Percentiles rank a stretch among this genome's conserved stretches.
These are phyloP conservation scores for Galerina sulciceps DNA, from an alignment of 768 basidiomycete species.

Conservation along the genomic window DNA sequence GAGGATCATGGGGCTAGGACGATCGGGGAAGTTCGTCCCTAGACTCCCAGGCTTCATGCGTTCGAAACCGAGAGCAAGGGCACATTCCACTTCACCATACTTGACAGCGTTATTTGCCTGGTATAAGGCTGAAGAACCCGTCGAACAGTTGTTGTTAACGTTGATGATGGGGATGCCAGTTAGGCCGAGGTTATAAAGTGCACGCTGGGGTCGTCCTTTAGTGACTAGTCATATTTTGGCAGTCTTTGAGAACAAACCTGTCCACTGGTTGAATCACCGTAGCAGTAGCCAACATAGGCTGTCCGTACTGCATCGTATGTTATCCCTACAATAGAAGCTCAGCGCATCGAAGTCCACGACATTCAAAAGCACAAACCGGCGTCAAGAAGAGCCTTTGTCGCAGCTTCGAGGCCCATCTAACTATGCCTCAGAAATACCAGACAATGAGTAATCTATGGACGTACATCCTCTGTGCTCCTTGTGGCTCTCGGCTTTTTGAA, in stretches of 20 bases:
- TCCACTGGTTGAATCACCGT: conserved; percentile 79
- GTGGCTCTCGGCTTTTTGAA: conserved; percentile 60
- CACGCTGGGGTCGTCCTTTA: conserved; percentile 46
- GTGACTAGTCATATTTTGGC: neutral
- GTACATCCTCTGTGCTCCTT: conserved; percentile 74
- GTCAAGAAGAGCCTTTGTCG: conserved; percentile 85
- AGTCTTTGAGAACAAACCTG: conserved; percentile 48
- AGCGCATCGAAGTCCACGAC: neutral
- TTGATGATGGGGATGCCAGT: conserved; percentile 86
- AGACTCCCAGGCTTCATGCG: conserved; percentile 81
- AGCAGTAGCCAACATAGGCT: conserved; percentile 80
- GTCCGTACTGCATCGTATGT: conserved; percentile 78
- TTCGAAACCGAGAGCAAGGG: conserved; percentile 86
- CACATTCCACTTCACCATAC: conserved; percentile 71
- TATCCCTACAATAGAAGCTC: conserved; percentile 52
- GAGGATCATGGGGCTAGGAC: conserved; percentile 50
- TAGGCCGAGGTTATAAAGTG: conserved; percentile 82
- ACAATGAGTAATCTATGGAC: conserved; percentile 18
- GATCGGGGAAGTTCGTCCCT: conserved; percentile 64
- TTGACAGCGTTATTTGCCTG: conserved; percentile 75
- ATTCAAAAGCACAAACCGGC: conserved; percentile 56
- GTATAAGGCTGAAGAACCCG: conserved; percentile 78
- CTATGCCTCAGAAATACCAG: neutral
- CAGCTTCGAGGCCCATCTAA: conserved; percentile 87
- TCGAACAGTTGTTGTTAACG: conserved; percentile 89